Percentiles rank a stretch among this genome's conserved stretches.
These are phyloP conservation scores for Hericium coralloides DNA, from an alignment of 768 basidiomycete species.

Conservation along the genomic window DNA sequence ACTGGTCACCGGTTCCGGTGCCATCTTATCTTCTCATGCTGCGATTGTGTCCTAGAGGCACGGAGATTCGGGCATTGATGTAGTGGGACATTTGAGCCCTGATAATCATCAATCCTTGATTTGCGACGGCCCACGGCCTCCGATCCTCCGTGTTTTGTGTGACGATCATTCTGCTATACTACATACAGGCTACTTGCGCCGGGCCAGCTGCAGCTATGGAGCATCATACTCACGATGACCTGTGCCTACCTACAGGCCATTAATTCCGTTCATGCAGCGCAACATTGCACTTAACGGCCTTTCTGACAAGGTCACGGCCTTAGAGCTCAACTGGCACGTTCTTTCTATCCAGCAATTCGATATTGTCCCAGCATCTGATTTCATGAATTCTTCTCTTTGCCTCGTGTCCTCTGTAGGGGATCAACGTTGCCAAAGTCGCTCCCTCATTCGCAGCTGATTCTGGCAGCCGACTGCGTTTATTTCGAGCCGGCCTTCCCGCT, in stretches of 20 bases:
- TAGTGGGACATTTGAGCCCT: too few species aligned
- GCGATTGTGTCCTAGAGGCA: too few species aligned
- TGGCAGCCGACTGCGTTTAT: conserved; percentile 94
- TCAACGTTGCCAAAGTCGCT: conserved; percentile 36
- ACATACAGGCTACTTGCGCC: too few species aligned
- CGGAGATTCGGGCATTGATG: too few species aligned
- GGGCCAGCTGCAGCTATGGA: too few species aligned
- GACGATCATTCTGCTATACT: too few species aligned
- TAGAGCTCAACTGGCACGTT: conserved; percentile 77
- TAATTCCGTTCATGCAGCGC: conserved; percentile 68
- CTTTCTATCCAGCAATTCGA: not conserved
- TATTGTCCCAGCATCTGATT: not conserved
- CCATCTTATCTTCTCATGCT: too few species aligned
- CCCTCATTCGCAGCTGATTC: conserved; percentile 55
- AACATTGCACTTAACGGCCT: conserved; percentile 68
- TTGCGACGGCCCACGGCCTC: too few species aligned
- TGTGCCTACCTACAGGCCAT: conserved; percentile 37
- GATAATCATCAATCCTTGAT: too few species aligned
- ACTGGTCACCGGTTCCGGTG: too few species aligned
- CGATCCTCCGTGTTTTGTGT: too few species aligned
- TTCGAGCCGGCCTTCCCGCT: conserved; percentile 90
- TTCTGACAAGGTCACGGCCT: conserved; percentile 39
- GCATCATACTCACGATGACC: not conserved
- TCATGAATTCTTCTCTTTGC: too few species aligned
- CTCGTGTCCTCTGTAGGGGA: conserved; percentile 42